Conservation (phyloP, 208 protist species). For the Herpetomonas tarakana region DNA sequence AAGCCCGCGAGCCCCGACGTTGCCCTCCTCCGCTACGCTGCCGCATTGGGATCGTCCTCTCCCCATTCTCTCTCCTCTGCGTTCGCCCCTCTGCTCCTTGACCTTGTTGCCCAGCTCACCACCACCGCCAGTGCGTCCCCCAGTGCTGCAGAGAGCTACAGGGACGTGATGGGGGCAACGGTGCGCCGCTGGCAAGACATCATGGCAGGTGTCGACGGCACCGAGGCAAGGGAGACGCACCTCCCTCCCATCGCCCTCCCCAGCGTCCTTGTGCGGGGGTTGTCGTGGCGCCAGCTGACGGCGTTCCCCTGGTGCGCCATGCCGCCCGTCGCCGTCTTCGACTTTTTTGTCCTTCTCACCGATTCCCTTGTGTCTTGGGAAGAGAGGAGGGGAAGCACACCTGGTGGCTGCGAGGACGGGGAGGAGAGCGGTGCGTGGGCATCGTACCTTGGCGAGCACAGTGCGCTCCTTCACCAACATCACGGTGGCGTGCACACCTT, state of each 20-base stretch:
- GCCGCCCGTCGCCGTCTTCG: not conserved
- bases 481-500: not conserved
- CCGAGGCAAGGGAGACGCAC: not conserved
- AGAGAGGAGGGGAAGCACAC: too few relatives aligned
- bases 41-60: not conserved
- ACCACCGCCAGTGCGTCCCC: not conserved
- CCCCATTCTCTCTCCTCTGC: not conserved
- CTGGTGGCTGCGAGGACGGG: too few relatives aligned
- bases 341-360: not conserved
- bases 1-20: not conserved
- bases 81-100: slow-evolving; percentile 3
- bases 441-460: not conserved
- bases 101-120: slow-evolving; percentile 11
- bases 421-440: too few relatives aligned
- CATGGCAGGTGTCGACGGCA: not conserved
- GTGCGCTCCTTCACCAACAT: not conserved
- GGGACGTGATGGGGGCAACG: slow-evolving; percentile 1
- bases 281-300: not conserved
- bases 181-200: not conserved
- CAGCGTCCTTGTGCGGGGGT: not conserved
- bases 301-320: not conserved
- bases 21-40: not conserved
- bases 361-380: not conserved
- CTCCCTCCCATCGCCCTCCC: not conserved
- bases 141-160: slow-evolving; percentile 5